Evolutionary conservation across 352 stramenopile species (phyloP).

Genomic region (Pseudoperonospora humuli): DNA sequence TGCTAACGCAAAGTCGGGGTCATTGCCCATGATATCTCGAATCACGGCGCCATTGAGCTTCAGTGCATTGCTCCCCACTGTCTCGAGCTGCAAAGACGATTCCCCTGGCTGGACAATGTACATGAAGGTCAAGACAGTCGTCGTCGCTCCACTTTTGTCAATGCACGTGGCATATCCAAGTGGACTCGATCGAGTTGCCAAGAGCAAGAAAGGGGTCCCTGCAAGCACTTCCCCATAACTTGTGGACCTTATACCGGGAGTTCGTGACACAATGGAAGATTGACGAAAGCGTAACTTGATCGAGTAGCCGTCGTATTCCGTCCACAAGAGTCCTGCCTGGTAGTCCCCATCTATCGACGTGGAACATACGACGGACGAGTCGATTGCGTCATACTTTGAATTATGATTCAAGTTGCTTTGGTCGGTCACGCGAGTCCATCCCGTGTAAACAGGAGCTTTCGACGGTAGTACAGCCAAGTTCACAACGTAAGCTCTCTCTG

Average conservation of each 20-base stretch:
- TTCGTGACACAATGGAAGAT: slow-evolving; percentile 16
- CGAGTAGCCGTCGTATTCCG: slow-evolving; percentile 60
- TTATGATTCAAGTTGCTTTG: slow-evolving; percentile 49
- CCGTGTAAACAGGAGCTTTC: slow-evolving; percentile 15
- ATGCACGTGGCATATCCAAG: slow-evolving; percentile 39
- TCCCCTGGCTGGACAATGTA: slow-evolving; percentile 44
- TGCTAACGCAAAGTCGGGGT: slow-evolving; percentile 42
- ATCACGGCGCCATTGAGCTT: slow-evolving; percentile 40
- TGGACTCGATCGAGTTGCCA: slow-evolving; percentile 31
- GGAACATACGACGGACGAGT: slow-evolving; percentile 37
- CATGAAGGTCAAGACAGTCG: slow-evolving; percentile 35
- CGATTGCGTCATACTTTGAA: slow-evolving; percentile 27
- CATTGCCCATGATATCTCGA: slow-evolving; percentile 29
- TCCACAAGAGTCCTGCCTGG: slow-evolving; percentile 48
- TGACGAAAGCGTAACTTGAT: slow-evolving; percentile 60
- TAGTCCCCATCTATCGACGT: slow-evolving; percentile 3
- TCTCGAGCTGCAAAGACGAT: slow-evolving; percentile 31
- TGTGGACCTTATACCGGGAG: slow-evolving; percentile 1
- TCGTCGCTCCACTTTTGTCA: slow-evolving; percentile 38
- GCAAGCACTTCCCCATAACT: slow-evolving; percentile 33
- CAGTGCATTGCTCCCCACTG: slow-evolving; percentile 30
- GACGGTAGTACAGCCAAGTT: slow-evolving; percentile 20
- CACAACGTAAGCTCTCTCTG: slow-evolving; percentile 4
- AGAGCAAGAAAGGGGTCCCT: slow-evolving; percentile 33
- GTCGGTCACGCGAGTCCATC: slow-evolving; percentile 16